Conservation (phyloP, 441 rosid species). For the Dalechampia spathulata region DNA sequence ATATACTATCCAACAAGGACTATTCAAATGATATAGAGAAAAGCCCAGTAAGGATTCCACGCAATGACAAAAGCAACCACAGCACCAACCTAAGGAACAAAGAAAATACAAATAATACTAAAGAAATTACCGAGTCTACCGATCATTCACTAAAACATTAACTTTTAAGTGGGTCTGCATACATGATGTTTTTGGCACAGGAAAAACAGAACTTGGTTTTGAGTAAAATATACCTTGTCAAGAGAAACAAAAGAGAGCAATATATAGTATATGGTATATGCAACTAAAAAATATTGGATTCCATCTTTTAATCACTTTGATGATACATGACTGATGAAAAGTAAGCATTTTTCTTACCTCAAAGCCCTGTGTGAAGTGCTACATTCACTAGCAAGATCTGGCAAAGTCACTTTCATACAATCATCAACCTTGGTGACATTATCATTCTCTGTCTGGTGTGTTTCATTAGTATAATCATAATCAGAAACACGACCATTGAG, state of each 20-base stretch:
- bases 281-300: too few relatives aligned
- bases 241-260: too few relatives aligned
- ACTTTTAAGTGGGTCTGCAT: neutral
- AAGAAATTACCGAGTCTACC: neutral
- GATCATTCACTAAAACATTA: neutral
- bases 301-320: too few relatives aligned
- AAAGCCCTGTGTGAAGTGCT: conserved; percentile 36
- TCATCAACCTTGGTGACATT: conserved; percentile 27
- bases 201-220: neutral
- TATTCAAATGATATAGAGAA: neutral
- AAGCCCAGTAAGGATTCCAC: neutral
- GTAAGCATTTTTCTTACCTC: conserved; percentile 39
- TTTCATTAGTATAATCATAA: conserved; percentile 29
- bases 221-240: neutral
- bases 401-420: conserved; percentile 28
- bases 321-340: too few relatives aligned
- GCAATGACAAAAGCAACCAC: neutral
- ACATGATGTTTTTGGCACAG: neutral
- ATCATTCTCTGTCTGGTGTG: conserved; percentile 31
- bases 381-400: conserved; percentile 23
- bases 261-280: too few relatives aligned
- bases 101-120: neutral
- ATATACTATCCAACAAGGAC: neutral
- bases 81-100: neutral
- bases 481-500: conserved; percentile 46